Evolutionary conservation across 169 alveolate species (phyloP), one percentile per base, ranked within the genome.

Genomic region (Eimeria acervulina): DNA sequence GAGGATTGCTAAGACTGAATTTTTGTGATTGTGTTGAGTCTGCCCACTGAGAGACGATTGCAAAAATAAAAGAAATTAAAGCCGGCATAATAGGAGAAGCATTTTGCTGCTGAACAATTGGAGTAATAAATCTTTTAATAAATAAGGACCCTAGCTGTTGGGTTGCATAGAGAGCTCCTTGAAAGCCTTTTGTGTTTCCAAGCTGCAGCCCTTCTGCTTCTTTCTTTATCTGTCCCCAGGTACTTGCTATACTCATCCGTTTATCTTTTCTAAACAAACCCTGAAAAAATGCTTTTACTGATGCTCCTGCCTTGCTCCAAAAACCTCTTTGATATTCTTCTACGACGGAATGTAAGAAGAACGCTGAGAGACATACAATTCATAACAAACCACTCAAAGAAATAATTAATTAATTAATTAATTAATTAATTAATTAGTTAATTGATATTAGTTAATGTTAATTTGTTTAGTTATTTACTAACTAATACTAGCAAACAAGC

Each of bases 281-380:
- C 68, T 28, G 36, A 33, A 92, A 76, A 17, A 74, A 92, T 36
- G 92, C 76, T 28, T 78, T 76, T n/a, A 92, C 55, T 6, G 66
- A 72, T 8, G 91, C 83, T 6, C 92, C 92, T 63, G 55, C n/a
- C 23, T 72, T 36, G 59, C 51, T 42, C n/a, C 61, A 63, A n/a
- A 80, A 3, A 33, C 44, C 59, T 23, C 28, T 40, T 47, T 92
- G 51, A 55, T 23, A 92, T 84, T 78, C 95, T 47, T 80, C 92
- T 26, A 76, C 92, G 38, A 59, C 92, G 10, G 92, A 55, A 38
- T 92, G 95, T 36, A 92, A 52, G 91, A 59, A 92, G 92, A 92
- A 92, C 51, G 90, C 95, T 92, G 90, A 51, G 19, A 74, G 19
- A 47, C 55, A 47, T 47, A 47, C 55, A 47, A 47, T 7, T 7